phyloP scores from a whole-genome alignment of 2,329 filamentous ascomycete genomes.

The Clonostachys rhizophaga region DNA sequence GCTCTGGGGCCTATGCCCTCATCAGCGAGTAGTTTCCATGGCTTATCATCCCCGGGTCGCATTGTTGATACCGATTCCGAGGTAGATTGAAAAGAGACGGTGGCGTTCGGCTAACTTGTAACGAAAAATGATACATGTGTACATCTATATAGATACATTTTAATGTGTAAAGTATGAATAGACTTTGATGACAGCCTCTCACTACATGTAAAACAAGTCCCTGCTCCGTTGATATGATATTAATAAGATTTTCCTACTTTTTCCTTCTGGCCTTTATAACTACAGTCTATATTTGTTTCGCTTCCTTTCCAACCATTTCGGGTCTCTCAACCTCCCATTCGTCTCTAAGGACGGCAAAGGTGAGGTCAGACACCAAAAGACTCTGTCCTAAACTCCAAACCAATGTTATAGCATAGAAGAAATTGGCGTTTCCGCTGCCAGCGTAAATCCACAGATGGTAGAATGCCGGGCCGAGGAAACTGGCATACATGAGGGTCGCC shows the following conservation, averaged over 20 bases:
- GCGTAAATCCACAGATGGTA: constrained; percentile 98
- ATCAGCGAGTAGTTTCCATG: constrained; percentile 5
- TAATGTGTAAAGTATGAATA: background rate
- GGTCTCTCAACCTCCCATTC: constrained; percentile 92
- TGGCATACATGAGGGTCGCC: constrained; percentile 80
- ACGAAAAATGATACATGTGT: background rate
- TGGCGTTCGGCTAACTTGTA: no score
- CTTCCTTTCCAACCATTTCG: constrained; percentile 83
- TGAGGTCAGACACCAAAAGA: constrained; percentile 77
- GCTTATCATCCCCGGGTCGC: constrained; percentile 11
- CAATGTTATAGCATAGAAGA: constrained; percentile 98
- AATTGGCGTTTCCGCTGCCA: constrained; percentile 96
- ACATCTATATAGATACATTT: background rate
- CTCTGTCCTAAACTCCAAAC: constrained; percentile 93
- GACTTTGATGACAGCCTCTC: no score
- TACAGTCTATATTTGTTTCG: constrained; percentile 60
- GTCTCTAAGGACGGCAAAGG: constrained; percentile 85
- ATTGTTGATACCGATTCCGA: constrained; percentile 28
- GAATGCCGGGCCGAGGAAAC: constrained; percentile 87
- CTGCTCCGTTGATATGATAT: background rate
- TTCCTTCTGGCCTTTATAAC: constrained; percentile 2
- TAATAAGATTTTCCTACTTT: background rate
- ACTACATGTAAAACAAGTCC: background rate
- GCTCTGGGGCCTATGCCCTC: constrained; percentile 19
- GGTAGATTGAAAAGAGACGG: constrained; percentile 16